These are phyloP conservation scores for Corymbia maculata DNA, from an alignment of 345 rosid species.

Conservation along the genomic window DNA sequence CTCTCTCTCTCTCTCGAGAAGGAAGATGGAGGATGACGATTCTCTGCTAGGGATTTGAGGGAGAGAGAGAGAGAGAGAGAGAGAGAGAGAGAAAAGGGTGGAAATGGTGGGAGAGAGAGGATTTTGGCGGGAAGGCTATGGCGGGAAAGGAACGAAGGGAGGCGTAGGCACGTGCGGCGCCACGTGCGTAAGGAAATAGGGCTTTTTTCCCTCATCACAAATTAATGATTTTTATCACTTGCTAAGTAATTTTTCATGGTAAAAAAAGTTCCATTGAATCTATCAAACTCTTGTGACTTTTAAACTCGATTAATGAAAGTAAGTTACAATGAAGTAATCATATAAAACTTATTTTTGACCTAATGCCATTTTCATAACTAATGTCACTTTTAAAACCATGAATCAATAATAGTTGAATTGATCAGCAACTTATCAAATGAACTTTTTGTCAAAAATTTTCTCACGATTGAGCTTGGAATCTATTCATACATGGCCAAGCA, in stretches of 20 bases:
- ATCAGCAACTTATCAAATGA: neutral
- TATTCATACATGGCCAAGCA: neutral
- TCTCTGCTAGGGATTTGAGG: neutral
- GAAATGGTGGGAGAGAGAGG: neutral
- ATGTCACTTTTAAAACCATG: neutral
- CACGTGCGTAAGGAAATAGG: neutral
- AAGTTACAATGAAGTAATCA: neutral
- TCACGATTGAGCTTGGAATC: neutral
- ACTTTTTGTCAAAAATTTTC: neutral
- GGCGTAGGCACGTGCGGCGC: neutral
- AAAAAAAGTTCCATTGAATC: neutral
- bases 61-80: neutral
- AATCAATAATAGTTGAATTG: rapidly evolving
- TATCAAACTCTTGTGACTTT: neutral
- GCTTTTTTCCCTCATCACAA: neutral
- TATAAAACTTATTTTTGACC: neutral
- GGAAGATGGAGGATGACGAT: neutral
- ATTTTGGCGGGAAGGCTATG: conserved; percentile 21
- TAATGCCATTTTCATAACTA: neutral
- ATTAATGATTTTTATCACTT: too few relatives aligned
- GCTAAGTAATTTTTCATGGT: neutral
- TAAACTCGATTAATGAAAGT: neutral
- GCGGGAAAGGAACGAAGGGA: neutral
- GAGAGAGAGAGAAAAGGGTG: neutral
- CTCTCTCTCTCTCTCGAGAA: neutral